phyloP scores from a whole-genome alignment of 768 basidiomycete genomes.

The Xerocomus brunneocitrinus region DNA sequence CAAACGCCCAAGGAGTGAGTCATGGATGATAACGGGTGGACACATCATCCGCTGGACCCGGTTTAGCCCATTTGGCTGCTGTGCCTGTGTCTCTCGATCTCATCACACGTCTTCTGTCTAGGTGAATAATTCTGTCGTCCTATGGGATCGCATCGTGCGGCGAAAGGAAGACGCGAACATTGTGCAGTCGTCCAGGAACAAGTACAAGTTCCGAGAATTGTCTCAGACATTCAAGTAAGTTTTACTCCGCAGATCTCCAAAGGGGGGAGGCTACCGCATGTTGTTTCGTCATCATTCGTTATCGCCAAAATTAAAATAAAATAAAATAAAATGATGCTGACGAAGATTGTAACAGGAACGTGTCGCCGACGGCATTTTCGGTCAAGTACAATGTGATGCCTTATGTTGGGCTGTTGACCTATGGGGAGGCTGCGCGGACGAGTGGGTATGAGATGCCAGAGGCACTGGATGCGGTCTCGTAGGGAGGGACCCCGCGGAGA shows the following conservation, averaged over 20 bases:
- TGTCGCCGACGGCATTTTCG: conserved; percentile 59
- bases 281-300: conserved; percentile 1
- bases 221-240: conserved; percentile 72
- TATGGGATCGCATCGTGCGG: conserved; percentile 92
- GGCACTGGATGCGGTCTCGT: conserved; percentile 30
- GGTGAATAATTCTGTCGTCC: conserved; percentile 73
- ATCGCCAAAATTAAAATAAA: background rate
- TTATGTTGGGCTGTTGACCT: conserved; percentile 73
- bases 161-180: conserved; percentile 71
- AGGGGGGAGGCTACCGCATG: conserved; percentile 17
- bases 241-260: conserved; percentile 1
- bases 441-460: conserved; percentile 34
- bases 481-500: conserved; percentile 13
- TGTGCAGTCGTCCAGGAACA: conserved; percentile 52
- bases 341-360: conserved; percentile 44
- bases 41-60: background rate
- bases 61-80: conserved; percentile 20
- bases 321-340: background rate
- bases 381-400: conserved; percentile 92
- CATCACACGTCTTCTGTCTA: conserved; percentile 26
- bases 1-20: conserved; percentile 66
- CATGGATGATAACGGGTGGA: background rate
- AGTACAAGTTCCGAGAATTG: conserved; percentile 78
- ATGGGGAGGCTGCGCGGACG: conserved; percentile 64
- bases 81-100: conserved; percentile 4